Evolutionary conservation across 768 basidiomycete genomes (phyloP), one percentile per base, ranked within the genome.

Genomic region (Leccinum subgranulosum): DNA sequence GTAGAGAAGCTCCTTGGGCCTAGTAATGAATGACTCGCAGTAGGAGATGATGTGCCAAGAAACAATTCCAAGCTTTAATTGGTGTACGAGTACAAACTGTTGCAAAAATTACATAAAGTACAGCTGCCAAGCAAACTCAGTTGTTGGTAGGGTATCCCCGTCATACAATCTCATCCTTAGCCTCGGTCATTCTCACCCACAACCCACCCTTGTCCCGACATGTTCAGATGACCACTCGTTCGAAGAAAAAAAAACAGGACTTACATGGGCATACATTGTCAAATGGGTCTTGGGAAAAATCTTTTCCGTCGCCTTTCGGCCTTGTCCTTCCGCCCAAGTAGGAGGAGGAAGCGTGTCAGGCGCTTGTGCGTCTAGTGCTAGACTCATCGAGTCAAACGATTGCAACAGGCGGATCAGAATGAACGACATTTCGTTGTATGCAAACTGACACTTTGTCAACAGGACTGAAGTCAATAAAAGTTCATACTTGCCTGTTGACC

Each of bases 331-430:
- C 9, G 74, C 75, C 83, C 84, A 86, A 12, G 74, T 72, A 4
- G 66, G 46, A 1, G 82, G 84, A 12, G 81, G 80, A 7, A 69
- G 72, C 3, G 77, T 75, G 14, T 75, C 78, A 0, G 77, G 75
- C 1, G 79, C 79, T 52, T 78, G 74, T 0, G 83, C 77, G 2
- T 76, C 76, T 11, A 73, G 69, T 28, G 78, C 81, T 11, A 86
- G 73, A 5, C 71, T 67, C 45, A 87, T 71, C 0, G 75, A 74
- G 0, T 74, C 73, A 69, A 87, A 87, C 41, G 72, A 74, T 64
- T 88, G 86, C n/a, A 87, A 69, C 27, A 88, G 75, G 3, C 84
- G 79, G 54, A 88, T 77, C 51, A 87, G 67, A 67, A 86, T 76
- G 72, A 85, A 86, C 1, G 85, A 86, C 70, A 83, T 64, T 60